phyloP scores from a whole-genome alignment of 805 yeast genomes.

The Schizosaccharomyces japonicus region DNA sequence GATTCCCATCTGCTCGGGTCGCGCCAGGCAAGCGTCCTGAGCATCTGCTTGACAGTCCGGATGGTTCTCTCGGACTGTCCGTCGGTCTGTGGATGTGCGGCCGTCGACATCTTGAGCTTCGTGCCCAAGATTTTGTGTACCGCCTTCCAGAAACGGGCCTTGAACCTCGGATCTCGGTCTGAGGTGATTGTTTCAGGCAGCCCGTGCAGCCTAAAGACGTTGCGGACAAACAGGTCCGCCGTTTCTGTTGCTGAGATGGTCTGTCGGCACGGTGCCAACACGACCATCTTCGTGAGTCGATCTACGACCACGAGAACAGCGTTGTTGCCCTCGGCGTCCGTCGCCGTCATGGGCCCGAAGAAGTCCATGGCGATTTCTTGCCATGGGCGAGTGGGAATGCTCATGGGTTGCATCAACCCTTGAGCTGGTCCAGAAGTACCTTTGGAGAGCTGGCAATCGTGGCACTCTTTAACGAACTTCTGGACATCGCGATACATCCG shows the following conservation, averaged over 20 bases:
- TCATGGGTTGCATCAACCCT: background rate
- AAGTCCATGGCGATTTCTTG: background rate
- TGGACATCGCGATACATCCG: background rate
- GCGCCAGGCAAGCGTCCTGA: no score
- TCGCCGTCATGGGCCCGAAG: no score
- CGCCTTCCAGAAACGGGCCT: background rate
- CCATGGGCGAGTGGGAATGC: background rate
- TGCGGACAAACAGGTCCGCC: background rate
- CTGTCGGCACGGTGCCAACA: constrained; percentile 5
- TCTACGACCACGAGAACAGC: no score
- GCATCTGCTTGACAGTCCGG: no score
- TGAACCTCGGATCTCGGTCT: background rate
- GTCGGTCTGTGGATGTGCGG: background rate
- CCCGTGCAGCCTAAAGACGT: background rate
- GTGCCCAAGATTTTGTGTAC: background rate
- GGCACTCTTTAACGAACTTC: background rate
- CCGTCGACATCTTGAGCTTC: background rate
- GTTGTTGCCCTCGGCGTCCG: no score
- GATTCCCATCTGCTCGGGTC: no score
- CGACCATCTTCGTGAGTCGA: no score
- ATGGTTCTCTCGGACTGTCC: background rate
- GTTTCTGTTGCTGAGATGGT: background rate
- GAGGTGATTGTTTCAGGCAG: background rate
- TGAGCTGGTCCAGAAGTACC: background rate
- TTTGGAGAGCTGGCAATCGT: background rate